Evolutionary conservation across 257 asterid species (phyloP).

Genomic region (Ehretia macrophylla): DNA sequence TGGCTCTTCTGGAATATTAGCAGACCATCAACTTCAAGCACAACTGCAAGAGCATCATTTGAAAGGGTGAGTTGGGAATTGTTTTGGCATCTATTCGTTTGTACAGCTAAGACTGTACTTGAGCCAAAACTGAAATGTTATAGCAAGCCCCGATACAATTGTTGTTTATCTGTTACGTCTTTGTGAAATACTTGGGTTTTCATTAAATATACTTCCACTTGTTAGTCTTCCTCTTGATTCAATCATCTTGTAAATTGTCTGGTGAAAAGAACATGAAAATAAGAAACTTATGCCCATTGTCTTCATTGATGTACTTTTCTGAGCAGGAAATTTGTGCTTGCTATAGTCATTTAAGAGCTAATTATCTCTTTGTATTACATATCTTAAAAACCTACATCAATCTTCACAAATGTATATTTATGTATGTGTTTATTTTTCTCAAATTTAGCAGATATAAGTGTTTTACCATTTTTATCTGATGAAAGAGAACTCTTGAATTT

Average conservation of each 20-base stretch:
- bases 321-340: too few relatives aligned
- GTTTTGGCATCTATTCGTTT: not conserved
- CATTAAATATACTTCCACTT: too few relatives aligned
- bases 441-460: too few relatives aligned
- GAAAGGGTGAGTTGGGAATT: conserved; percentile 71
- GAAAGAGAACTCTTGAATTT: too few relatives aligned
- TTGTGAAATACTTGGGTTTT: not conserved
- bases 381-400: too few relatives aligned
- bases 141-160: not conserved
- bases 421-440: too few relatives aligned
- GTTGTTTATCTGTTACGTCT: too few relatives aligned
- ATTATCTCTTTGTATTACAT: too few relatives aligned
- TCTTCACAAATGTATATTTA: too few relatives aligned
- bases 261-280: not conserved
- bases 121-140: not conserved
- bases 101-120: not conserved
- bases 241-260: not conserved
- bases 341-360: too few relatives aligned
- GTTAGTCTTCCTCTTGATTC: not conserved
- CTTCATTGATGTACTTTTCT: too few relatives aligned
- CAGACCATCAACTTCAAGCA: conserved; percentile 99
- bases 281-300: not conserved
- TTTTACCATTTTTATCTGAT: too few relatives aligned
- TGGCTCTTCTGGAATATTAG: conserved; percentile 98
- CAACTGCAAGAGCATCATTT: conserved; percentile 89